phyloP scores from a whole-genome alignment of 768 basidiomycete genomes.

The Trametes cubensis region DNA sequence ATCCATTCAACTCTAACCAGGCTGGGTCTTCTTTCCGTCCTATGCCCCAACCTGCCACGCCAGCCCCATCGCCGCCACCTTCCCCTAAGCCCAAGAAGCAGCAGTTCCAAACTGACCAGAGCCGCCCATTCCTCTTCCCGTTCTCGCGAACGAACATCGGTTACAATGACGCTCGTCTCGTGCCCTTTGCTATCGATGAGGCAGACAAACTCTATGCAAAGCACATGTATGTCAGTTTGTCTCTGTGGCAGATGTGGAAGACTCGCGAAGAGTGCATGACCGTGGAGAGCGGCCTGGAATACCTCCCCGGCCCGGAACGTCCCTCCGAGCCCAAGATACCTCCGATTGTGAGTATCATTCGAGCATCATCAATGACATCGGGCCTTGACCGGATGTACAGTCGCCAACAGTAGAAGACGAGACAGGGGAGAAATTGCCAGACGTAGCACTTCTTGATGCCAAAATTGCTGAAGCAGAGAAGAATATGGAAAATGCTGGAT shows the following conservation, averaged over 20 bases:
- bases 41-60: conserved; percentile 76
- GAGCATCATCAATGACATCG: conserved; percentile 27
- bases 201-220: conserved; percentile 87
- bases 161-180: conserved; percentile 60
- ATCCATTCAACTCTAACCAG: conserved; percentile 38
- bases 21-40: conserved; percentile 46
- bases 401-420: conserved; percentile 47
- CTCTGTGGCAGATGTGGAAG: conserved; percentile 93
- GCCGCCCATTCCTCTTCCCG: conserved; percentile 91
- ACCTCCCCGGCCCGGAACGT: conserved; percentile 69
- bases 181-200: conserved; percentile 95
- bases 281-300: conserved; percentile 87
- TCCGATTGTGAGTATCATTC: conserved; percentile 34
- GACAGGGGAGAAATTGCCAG: conserved; percentile 69
- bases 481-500: conserved; percentile 53
- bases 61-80: conserved; percentile 85
- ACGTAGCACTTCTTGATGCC: conserved; percentile 70
- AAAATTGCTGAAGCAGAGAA: conserved; percentile 70
- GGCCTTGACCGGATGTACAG: conserved; percentile 2
- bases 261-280: conserved; percentile 95
- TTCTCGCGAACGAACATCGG: conserved; percentile 73
- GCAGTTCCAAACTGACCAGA: conserved; percentile 97
- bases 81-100: conserved; percentile 95
- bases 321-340: conserved; percentile 48
- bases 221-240: conserved; percentile 88